Evolutionary conservation across 352 stramenopile genomes (phyloP), one percentile per base, ranked within the genome.

Genomic region (Globisporangium iwayamae): DNA sequence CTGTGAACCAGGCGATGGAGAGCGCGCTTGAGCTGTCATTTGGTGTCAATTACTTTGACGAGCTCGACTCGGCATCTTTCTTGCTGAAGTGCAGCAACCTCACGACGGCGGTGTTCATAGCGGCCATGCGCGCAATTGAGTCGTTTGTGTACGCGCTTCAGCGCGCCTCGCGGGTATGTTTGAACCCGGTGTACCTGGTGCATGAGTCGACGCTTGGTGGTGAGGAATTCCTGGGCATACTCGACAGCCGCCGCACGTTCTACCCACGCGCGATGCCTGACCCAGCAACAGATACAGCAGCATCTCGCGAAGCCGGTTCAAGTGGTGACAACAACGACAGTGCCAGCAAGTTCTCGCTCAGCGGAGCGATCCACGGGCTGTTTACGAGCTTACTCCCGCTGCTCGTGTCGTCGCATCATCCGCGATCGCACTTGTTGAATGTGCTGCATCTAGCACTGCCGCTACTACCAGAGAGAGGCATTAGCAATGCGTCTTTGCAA

Each of bases 41-140:
- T 47, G 84, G 84, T 2, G 80, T 86, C 2, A 91, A 91, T 56
- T 93, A 93, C 66, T 93, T 93, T 64, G 79, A 91, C 48, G 74
- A 87, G 8, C 62, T 86, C 18, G 25, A 68, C 16, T 78, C 66
- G 16, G 5, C 67, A 9, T 82, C 69, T 8, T 93, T 79, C 36
- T 69, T 73, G 13, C 72, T 54, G 60, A 93, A 89, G 58, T 73
- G 68, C 18, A 74, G 77, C 16, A 81, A 83, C 32, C 38, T 78
- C 13, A 69, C 75, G 0, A 71, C 74, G 3, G 81, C 79, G 0
- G 72, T 88, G n/a, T 70, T 81, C 14, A 75, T 93, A 55, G 78
- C 84, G 4, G 76, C 72, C n/a, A 55, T 91, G 34, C 81, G 82
- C 51, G 82, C 79, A 1, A 68, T 93, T 16, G 84, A 93, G 54